Evolutionary conservation across 495 filamentous ascomycete species (phyloP), one percentile per base, ranked within the genome.

Genomic region (Rhypophila decipiens): DNA sequence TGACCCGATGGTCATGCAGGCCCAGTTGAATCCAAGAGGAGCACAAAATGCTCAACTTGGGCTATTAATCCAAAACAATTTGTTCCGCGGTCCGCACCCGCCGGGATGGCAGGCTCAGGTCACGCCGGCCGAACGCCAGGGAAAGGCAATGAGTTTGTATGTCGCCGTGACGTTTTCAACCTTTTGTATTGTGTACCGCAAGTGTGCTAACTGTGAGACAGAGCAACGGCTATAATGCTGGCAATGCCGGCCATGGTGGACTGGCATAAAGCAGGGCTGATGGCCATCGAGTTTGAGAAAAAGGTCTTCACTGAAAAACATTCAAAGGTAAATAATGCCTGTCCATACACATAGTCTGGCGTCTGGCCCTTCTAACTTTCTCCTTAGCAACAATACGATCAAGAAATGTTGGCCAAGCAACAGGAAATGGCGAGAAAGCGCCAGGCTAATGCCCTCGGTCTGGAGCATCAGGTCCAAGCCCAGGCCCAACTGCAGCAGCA

Each of bases 271-370:
- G 55, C 69, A 40, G 51, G 66, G 4, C n/a, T 44, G 5, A 46
- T 50, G 4, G 69, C 63, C 2, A 27, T 75, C 12, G 49, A 61
- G 0, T 60, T 66, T 24, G 75, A 79, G 48, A 66, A 68, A 29
- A 64, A 69, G 2, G 56, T 58, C 1, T 79, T 71, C 42, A 17
- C 63, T 7, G 57, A 56, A 4, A 70, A 65, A 0, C 58, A 57
- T 21, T 67, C 72, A 40, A 74, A 67, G 54, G 75, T 77, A 42
- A 39, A 63, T 77, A 43, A 38, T 60, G n/a, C 42, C 21, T 22
- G 46, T 13, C 24, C 24, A 11, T 40, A 13, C 4, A 5, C 2
- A 13, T 17, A 4, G 19, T 27, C 18, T 13, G 4, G 13, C 23
- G 7, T 23, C 15, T 18, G 5, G n/a, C 39, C 23, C 22, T 31